phyloP scores from a whole-genome alignment of 495 filamentous ascomycete species.

The Achaetomiella virescens region DNA sequence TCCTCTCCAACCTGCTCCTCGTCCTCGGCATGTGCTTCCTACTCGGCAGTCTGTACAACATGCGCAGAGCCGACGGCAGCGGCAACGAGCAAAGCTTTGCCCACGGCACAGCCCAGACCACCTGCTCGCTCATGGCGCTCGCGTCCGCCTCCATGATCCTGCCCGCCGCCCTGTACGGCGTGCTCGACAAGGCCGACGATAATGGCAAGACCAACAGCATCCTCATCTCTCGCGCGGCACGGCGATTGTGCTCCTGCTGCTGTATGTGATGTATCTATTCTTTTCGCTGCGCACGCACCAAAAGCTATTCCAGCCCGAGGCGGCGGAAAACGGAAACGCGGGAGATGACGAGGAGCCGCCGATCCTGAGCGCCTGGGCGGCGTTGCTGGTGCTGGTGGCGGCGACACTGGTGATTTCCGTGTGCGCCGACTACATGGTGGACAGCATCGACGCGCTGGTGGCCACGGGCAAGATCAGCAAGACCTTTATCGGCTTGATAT shows the following conservation, averaged over 20 bases:
- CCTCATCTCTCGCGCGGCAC: conserved; percentile 83
- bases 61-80: conserved; percentile 34
- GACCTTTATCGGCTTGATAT: conserved; percentile 91
- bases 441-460: conserved; percentile 85
- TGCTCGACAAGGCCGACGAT: conserved; percentile 31
- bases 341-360: conserved; percentile 40
- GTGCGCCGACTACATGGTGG: conserved; percentile 90
- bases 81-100: conserved; percentile 72
- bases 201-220: conserved; percentile 56
- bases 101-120: conserved; percentile 82
- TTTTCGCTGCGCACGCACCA: conserved; percentile 87
- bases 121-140: conserved; percentile 92
- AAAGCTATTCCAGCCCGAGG: conserved; percentile 67
- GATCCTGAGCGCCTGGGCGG: conserved; percentile 63
- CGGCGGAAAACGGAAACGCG: conserved; percentile 28
- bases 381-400: conserved; percentile 62
- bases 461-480: conserved; percentile 80
- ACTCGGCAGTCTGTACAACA: conserved; percentile 66
- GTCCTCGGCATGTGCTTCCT: conserved; percentile 97
- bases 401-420: conserved; percentile 80
- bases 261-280: conserved; percentile 85
- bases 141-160: conserved; percentile 89
- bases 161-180: conserved; percentile 62
- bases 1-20: conserved; percentile 90
- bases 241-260: conserved; percentile 75